These are phyloP conservation scores for Urtica urens DNA, from an alignment of 306 rosid genomes.

Conservation along the genomic window DNA sequence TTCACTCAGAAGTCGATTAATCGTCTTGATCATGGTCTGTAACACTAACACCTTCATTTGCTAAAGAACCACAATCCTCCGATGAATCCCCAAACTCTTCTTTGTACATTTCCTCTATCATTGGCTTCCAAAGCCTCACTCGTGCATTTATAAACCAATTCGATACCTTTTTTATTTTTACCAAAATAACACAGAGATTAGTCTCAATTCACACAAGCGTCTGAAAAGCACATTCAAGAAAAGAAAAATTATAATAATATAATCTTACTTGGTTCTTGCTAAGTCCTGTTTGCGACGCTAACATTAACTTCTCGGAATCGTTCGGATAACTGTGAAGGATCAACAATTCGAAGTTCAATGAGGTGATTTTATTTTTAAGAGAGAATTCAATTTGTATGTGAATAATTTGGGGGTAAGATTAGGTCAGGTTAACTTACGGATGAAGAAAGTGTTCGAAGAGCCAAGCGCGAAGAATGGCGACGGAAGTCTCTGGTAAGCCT, in stretches of 20 bases:
- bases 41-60: constrained; percentile 33
- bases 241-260: too few species aligned
- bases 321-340: constrained; percentile 56
- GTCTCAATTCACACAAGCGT: neutral
- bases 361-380: neutral
- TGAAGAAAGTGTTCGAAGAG: constrained; percentile 85
- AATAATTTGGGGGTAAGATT: too few species aligned
- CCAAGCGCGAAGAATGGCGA: constrained; percentile 74
- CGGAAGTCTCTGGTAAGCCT: constrained; percentile 82
- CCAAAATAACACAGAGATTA: neutral
- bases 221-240: neutral
- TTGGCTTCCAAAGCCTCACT: constrained; percentile 85
- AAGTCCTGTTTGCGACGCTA: constrained; percentile 77
- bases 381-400: too few species aligned
- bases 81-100: constrained; percentile 85
- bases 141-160: constrained; percentile 89
- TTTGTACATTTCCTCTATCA: constrained; percentile 89
- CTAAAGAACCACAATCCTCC: constrained; percentile 45
- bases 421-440: constrained; percentile 51
- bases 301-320: constrained; percentile 61
- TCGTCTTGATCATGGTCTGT: constrained; percentile 45
- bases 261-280: constrained; percentile 62
- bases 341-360: neutral
- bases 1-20: too few species aligned
- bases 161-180: constrained; percentile 36